Percentiles rank a stretch among this genome's conserved stretches.
These are phyloP conservation scores for Massariosphaeria phaeospora DNA, from an alignment of 495 filamentous ascomycete genomes.

Conservation along the genomic window DNA sequence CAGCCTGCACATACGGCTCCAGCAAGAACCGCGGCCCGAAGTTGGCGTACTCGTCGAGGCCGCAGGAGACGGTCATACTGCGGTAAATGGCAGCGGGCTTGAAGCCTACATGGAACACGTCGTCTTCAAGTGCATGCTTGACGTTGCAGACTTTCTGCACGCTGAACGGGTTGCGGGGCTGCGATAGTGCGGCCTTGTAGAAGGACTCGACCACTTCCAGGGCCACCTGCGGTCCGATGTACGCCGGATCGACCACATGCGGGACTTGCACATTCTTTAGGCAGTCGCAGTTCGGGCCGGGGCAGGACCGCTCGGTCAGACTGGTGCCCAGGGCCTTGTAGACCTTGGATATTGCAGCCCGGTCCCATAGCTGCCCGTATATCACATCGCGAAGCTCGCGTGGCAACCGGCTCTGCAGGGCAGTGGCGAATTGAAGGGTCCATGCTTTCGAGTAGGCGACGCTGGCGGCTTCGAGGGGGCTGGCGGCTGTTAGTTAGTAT, in stretches of 20 bases:
- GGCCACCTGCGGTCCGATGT: neutral
- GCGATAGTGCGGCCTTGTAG: neutral
- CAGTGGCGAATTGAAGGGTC: neutral
- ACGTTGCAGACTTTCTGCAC: neutral
- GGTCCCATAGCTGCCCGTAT: neutral
- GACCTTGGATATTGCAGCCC: too few relatives aligned
- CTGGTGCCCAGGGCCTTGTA: too few relatives aligned
- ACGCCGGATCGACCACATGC: neutral
- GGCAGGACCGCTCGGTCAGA: too few relatives aligned
- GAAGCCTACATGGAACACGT: neutral
- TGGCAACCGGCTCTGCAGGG: neutral
- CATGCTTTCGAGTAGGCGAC: neutral
- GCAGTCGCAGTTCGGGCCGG: neutral
- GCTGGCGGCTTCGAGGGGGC: neutral
- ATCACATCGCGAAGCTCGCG: neutral
- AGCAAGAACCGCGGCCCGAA: too few relatives aligned
- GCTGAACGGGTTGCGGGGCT: neutral
- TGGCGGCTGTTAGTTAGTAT: neutral
- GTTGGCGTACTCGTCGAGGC: neutral
- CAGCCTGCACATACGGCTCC: too few relatives aligned
- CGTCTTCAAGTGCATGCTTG: neutral
- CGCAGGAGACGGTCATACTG: neutral
- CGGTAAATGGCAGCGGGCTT: neutral
- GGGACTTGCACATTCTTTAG: neutral
- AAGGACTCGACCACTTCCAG: slow-evolving; percentile 2